Percentiles rank a stretch among this genome's conserved stretches.
Conservation (phyloP, 2,329 filamentous ascomycete species). For the Beauveria pseudobassiana region DNA sequence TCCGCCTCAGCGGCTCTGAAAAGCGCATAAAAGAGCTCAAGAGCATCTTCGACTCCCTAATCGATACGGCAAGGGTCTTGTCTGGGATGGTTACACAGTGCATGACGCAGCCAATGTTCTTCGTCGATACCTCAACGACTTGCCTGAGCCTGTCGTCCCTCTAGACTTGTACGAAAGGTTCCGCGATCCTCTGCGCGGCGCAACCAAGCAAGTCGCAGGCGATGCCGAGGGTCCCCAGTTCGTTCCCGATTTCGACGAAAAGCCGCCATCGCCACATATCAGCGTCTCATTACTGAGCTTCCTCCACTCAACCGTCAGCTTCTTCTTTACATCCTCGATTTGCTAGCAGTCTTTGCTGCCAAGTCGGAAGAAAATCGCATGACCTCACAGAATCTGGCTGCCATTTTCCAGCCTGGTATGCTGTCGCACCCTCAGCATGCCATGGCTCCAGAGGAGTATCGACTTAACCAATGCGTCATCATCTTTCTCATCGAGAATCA, state of each 20-base stretch:
- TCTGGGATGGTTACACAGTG: slow-evolving; percentile 96
- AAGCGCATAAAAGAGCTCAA: slow-evolving; percentile 98
- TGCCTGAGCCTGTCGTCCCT: slow-evolving; percentile 94
- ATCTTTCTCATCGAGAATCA: slow-evolving; percentile 98
- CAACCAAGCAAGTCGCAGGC: slow-evolving; percentile 65
- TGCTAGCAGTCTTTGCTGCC: slow-evolving; percentile 92
- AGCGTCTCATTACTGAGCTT: slow-evolving; percentile 84
- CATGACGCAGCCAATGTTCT: slow-evolving; percentile 97
- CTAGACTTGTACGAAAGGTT: slow-evolving; percentile 89
- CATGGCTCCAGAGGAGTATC: slow-evolving; percentile 92
- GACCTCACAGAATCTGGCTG: slow-evolving; percentile 88
- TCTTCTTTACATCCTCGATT: slow-evolving; percentile 88
- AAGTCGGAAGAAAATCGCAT: slow-evolving; percentile 97
- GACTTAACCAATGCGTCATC: slow-evolving; percentile 90
- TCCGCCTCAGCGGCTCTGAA: slow-evolving; percentile 89
- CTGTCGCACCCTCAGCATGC: slow-evolving; percentile 90
- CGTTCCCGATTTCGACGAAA: slow-evolving; percentile 55
- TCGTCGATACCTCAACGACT: slow-evolving; percentile 87
- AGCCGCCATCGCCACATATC: slow-evolving; percentile 74
- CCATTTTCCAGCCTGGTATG: slow-evolving; percentile 96
- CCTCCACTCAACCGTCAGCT: slow-evolving; percentile 90
- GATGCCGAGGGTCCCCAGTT: slow-evolving; percentile 63
- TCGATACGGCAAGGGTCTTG: slow-evolving; percentile 89
- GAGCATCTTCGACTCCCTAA: slow-evolving; percentile 89
- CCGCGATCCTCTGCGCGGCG: slow-evolving; percentile 67